These are phyloP conservation scores for Plasmodium inui DNA, from an alignment of 169 alveolate species.

Conservation along the genomic window DNA sequence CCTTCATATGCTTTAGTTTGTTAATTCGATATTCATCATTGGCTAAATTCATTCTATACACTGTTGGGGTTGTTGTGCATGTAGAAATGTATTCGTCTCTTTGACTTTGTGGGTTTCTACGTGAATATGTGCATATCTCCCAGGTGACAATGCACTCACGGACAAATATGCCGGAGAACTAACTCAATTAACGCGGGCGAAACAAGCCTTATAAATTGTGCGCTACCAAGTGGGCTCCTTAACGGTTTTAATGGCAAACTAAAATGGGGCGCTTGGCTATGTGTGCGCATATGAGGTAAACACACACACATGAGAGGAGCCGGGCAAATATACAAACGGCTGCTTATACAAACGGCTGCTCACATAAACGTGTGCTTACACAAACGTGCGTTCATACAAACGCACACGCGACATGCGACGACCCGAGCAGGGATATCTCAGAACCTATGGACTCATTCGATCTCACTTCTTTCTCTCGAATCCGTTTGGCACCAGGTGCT, in stretches of 20 bases:
- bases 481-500: neutral
- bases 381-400: neutral
- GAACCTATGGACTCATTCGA: neutral
- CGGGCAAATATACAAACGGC: neutral
- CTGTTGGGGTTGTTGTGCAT: neutral
- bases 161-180: neutral
- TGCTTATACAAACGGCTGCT: neutral
- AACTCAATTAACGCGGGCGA: neutral
- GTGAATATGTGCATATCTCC: neutral
- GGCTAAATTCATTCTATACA: slow-evolving; percentile 30
- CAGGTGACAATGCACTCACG: neutral
- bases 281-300: neutral
- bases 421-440: neutral
- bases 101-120: neutral
- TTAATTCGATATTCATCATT: slow-evolving; percentile 31
- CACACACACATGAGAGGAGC: neutral
- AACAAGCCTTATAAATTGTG: neutral
- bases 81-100: neutral
- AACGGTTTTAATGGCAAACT: neutral
- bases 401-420: neutral
- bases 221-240: neutral
- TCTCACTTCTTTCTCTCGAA: neutral
- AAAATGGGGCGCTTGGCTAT: neutral
- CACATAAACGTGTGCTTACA: neutral
- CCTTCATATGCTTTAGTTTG: slow-evolving; percentile 25